phyloP scores from a whole-genome alignment of 306 rosid genomes.

The Cajanus cajan region DNA sequence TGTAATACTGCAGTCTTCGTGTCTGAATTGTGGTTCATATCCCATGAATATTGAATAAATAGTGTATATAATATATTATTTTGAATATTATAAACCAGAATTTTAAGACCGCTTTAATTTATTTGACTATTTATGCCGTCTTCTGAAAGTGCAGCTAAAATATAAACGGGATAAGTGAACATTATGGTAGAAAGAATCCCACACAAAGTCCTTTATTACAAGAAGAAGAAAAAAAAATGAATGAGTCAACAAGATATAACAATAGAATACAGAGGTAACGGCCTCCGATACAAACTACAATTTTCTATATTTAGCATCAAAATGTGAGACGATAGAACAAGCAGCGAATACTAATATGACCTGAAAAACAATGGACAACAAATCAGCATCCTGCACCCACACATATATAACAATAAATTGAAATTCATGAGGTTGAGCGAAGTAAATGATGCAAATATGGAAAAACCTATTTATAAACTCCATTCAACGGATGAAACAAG shows the following conservation, averaged over 20 bases:
- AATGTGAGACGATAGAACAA: slow-evolving; percentile 28
- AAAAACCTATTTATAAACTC: neutral
- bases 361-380: slow-evolving; percentile 30
- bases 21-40: neutral
- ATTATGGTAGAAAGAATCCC: slow-evolving; percentile 8
- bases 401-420: neutral
- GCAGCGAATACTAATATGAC: slow-evolving; percentile 32
- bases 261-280: slow-evolving; percentile 26
- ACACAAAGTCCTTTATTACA: slow-evolving; percentile 29
- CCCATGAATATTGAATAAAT: too few relatives aligned
- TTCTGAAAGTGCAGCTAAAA: neutral
- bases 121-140: neutral
- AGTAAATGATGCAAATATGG: neutral
- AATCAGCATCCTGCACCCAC: neutral
- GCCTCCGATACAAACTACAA: slow-evolving; percentile 22
- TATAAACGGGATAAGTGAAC: neutral
- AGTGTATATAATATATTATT: neutral
- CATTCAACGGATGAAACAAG: neutral
- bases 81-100: neutral
- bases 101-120: neutral
- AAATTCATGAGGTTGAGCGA: neutral
- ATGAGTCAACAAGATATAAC: slow-evolving; percentile 25
- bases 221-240: slow-evolving; percentile 15
- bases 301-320: slow-evolving; percentile 35
- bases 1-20: neutral